These are phyloP conservation scores for Piloderma croceum DNA, from an alignment of 768 basidiomycete genomes.

Conservation along the genomic window DNA sequence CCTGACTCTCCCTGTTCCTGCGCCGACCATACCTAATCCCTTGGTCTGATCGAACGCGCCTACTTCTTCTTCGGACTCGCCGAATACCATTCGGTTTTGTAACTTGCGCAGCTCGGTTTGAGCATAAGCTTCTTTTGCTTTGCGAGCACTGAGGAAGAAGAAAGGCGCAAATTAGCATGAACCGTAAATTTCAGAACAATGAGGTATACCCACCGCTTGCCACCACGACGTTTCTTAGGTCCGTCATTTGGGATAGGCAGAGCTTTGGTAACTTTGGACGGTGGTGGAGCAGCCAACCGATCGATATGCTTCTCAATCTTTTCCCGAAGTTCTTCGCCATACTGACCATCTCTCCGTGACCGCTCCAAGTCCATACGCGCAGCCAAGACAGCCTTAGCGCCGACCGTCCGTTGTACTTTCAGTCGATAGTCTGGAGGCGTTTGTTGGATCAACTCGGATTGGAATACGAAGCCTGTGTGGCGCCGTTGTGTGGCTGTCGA, in stretches of 20 bases:
- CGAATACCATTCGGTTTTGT: slow-evolving; percentile 95
- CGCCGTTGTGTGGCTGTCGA: slow-evolving; percentile 81
- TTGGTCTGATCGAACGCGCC: slow-evolving; percentile 97
- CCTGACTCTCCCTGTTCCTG: slow-evolving; percentile 80
- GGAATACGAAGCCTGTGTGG: slow-evolving; percentile 96
- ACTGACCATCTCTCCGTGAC: slow-evolving; percentile 75
- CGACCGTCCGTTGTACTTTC: slow-evolving; percentile 89
- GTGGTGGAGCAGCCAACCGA: slow-evolving; percentile 87
- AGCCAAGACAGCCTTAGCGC: slow-evolving; percentile 85
- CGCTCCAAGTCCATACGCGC: slow-evolving; percentile 94
- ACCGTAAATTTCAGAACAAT: background rate
- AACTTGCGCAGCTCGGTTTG: slow-evolving; percentile 95
- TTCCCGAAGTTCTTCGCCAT: slow-evolving; percentile 72
- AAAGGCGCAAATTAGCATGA: slow-evolving; percentile 1
- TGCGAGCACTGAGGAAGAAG: slow-evolving; percentile 63
- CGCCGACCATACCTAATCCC: slow-evolving; percentile 95
- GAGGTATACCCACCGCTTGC: slow-evolving; percentile 74
- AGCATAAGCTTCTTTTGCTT: slow-evolving; percentile 97
- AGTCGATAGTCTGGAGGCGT: slow-evolving; percentile 87
- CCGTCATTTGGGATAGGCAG: slow-evolving; percentile 93
- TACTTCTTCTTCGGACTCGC: slow-evolving; percentile 92
- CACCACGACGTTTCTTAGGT: slow-evolving; percentile 91
- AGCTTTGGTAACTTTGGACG: slow-evolving; percentile 88
- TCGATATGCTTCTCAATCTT: slow-evolving; percentile 94
- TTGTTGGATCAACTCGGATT: slow-evolving; percentile 80